Percentiles rank a stretch among this genome's conserved stretches.
Conservation (phyloP, 495 filamentous ascomycete species). For the Amorphotheca resinae region DNA sequence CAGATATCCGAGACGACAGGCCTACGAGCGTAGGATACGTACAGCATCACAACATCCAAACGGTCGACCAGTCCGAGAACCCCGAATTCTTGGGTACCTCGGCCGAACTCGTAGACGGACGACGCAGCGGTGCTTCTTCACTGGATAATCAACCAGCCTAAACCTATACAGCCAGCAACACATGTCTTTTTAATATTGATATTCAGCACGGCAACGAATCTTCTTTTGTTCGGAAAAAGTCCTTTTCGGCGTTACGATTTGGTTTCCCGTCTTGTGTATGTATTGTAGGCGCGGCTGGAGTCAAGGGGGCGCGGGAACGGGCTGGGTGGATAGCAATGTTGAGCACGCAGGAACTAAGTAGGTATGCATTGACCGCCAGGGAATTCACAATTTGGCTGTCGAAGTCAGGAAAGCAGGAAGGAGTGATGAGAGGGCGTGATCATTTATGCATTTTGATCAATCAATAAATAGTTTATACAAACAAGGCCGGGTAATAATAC, state of each 20-base stretch:
- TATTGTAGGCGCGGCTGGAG: conserved; percentile 1
- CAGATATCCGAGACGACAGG: conserved; percentile 29
- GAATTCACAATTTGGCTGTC: too few relatives aligned
- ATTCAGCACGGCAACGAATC: conserved; percentile 4
- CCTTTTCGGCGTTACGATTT: background rate
- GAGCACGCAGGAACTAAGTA: too few relatives aligned
- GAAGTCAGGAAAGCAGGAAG: too few relatives aligned
- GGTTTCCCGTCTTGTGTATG: background rate
- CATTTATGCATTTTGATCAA: too few relatives aligned
- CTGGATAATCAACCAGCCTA: conserved; percentile 5
- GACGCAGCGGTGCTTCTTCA: conserved; percentile 9
- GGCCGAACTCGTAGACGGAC: conserved; percentile 34
- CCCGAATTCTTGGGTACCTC: conserved; percentile 30
- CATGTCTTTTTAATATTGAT: conserved; percentile 2
- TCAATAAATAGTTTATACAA: too few relatives aligned
- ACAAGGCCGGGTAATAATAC: too few relatives aligned
- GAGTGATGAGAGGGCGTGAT: too few relatives aligned
- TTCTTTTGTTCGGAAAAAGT: conserved; percentile 3
- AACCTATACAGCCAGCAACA: background rate
- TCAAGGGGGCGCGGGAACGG: background rate
- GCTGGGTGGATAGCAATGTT: conserved; percentile 1
- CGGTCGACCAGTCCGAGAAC: conserved; percentile 16
- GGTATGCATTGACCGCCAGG: too few relatives aligned
- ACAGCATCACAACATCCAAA: conserved; percentile 50
- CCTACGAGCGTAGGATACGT: conserved; percentile 62